Evolutionary conservation across 805 yeast species (phyloP), one percentile per base, ranked within the genome.

Genomic region (Starmerella roubikii): DNA sequence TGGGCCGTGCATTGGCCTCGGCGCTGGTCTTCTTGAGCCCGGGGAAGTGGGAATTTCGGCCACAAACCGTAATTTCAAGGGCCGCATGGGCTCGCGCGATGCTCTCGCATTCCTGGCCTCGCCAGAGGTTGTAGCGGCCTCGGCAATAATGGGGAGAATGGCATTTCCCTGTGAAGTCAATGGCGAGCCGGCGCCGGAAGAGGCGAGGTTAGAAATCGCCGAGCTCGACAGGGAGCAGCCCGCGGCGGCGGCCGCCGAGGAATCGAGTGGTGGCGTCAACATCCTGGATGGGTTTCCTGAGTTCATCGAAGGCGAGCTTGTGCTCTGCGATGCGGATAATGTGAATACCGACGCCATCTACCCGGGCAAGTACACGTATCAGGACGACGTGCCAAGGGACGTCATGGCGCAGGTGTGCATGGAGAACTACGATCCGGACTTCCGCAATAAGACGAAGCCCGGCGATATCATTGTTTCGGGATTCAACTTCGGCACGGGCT

Each of bases 11-110:
- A 91, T 91, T 56, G 99, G 99, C 27, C 67, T 91, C 40, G 99
- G 99, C 40, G 70, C 93, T 22, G 99, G 99, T 35, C 66, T 91
- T 48, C 67, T 91, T 50, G 77, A 91, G 61, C 88, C 83, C 26
- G 98, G 98, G 32, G 97, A 91, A 61, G 93, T 91, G 42, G 98
- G 99, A 48, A 91, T 91, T 54, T 82, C 94, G 48, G 98, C 98
- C 42, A 91, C 98, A 7, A 91, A 91, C 67, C 76, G 99, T 67
- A 91, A 91, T 64, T 91, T 91, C 72, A 91, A 91, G 65, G 99
- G 99, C 45, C 76, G 99, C 65, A 91, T 91, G 99, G 99, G 99
- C 8, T 79, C 94, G 7, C 80, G 79, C 51, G 96, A 91, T 53
- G 98, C 98, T 0, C 66, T 85, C 45, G 98, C 98, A 0, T 91